Conservation (phyloP, 345 rosid species). For the Eucalyptus sp. region DNA sequence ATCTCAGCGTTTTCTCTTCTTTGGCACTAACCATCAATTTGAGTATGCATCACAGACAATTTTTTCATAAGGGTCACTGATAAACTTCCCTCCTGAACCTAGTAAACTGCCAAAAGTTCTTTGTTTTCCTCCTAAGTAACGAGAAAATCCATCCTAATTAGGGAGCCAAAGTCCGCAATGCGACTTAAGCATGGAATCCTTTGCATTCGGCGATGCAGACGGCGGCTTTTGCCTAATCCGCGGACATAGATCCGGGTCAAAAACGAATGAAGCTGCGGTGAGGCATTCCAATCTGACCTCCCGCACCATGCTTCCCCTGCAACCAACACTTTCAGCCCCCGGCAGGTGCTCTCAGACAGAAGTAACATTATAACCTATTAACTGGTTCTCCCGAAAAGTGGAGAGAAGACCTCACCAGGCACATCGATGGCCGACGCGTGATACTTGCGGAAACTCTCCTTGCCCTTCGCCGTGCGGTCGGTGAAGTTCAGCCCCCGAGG, state of each 20-base stretch:
- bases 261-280: neutral
- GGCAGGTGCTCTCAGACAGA: neutral
- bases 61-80: neutral
- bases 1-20: neutral
- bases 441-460: constrained; percentile 82
- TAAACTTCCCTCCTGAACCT: neutral
- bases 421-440: constrained; percentile 85
- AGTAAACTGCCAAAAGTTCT: neutral
- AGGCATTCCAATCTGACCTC: neutral
- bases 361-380: neutral
- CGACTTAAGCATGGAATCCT: neutral
- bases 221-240: neutral
- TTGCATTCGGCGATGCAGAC: neutral
- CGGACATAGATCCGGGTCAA: neutral
- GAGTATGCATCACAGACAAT: neutral
- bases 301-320: neutral
- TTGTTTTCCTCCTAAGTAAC: accelerated
- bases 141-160: neutral
- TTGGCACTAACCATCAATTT: neutral
- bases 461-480: constrained; percentile 57
- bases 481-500: constrained; percentile 88
- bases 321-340: neutral
- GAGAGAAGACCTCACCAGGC: constrained; percentile 35
- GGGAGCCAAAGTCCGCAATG: neutral
- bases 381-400: neutral